A percentile compares a stretch with the other conserved stretches of the same genome.
Conservation (phyloP, 2,329 filamentous ascomycete species). For the Ascochyta pisi region DNA sequence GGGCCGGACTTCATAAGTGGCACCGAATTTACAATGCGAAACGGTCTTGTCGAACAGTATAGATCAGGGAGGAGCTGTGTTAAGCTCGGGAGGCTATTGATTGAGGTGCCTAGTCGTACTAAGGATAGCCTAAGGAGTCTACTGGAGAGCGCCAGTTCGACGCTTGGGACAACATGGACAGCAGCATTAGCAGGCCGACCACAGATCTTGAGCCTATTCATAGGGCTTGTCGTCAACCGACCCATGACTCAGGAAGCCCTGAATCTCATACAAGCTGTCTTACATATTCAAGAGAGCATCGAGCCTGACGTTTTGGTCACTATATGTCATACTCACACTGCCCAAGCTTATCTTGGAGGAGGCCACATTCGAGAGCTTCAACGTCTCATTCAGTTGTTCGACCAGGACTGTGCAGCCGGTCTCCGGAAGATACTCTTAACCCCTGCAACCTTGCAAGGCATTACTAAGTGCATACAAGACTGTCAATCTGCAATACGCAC, state of each 20-base stretch:
- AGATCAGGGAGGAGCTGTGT: constrained; percentile 16
- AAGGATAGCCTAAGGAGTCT: constrained; percentile 25
- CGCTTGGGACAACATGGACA: constrained; percentile 19
- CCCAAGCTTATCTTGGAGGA: constrained; percentile 24
- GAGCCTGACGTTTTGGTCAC: constrained; percentile 17
- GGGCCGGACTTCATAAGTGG: constrained; percentile 40
- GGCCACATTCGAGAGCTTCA: constrained; percentile 26
- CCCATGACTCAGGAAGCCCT: constrained; percentile 30
- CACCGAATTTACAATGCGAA: constrained; percentile 24
- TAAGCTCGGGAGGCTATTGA: constrained; percentile 26
- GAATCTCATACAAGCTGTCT: constrained; percentile 31
- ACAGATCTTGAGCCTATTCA: constrained; percentile 27
- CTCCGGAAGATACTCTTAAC: constrained; percentile 26
- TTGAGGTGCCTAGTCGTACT: constrained; percentile 32
- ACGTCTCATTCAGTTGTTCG: constrained; percentile 25
- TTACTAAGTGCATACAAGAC: constrained; percentile 33
- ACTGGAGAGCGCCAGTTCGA: constrained; percentile 19
- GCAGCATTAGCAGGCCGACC: neutral
- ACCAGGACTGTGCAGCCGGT: constrained; percentile 17
- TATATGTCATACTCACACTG: constrained; percentile 19
- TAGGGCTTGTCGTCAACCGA: constrained; percentile 21
- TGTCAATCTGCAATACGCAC: constrained; percentile 26
- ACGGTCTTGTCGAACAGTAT: constrained; percentile 35
- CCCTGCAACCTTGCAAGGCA: constrained; percentile 28
- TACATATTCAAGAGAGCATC: constrained; percentile 21